Evolutionary conservation across 176 grass and related monocot genomes (phyloP).

Genomic region (Guadua angustifolia): DNA sequence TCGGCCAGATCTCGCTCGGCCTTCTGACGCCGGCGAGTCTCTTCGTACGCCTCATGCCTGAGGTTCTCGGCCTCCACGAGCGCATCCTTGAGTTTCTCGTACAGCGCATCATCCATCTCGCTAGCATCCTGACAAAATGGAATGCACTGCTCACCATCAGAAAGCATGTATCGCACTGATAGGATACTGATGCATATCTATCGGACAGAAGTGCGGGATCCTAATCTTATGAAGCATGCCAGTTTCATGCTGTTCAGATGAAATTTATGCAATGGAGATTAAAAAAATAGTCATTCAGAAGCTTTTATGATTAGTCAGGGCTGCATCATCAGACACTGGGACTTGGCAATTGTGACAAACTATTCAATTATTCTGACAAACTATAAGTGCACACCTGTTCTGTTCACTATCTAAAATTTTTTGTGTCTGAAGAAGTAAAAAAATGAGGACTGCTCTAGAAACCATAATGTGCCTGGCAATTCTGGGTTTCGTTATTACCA

Average conservation of each 20-base stretch:
- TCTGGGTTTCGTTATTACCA: background rate
- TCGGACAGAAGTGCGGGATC: background rate
- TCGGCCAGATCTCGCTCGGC: slow-evolving; percentile 62
- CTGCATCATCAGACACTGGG: background rate
- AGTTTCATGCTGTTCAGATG: background rate
- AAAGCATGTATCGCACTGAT: background rate
- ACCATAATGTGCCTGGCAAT: background rate
- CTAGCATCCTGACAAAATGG: slow-evolving; percentile 40
- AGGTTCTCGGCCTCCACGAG: slow-evolving; percentile 58
- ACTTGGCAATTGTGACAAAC: background rate
- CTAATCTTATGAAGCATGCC: background rate
- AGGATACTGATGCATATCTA: background rate
- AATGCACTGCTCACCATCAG: background rate
- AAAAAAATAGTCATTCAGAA: background rate
- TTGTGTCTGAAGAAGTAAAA: background rate
- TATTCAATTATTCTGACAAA: too few species aligned
- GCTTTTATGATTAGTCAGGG: background rate
- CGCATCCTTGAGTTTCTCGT: slow-evolving; percentile 49
- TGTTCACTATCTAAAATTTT: background rate
- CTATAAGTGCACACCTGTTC: background rate
- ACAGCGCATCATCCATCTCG: slow-evolving; percentile 40
- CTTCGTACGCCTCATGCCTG: slow-evolving; percentile 62
- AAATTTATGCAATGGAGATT: background rate
- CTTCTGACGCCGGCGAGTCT: slow-evolving; percentile 65
- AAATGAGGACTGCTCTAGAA: background rate